These are phyloP conservation scores for Rhododendron kiyosumense DNA, from an alignment of 148 eudicot genomes.

Conservation along the genomic window DNA sequence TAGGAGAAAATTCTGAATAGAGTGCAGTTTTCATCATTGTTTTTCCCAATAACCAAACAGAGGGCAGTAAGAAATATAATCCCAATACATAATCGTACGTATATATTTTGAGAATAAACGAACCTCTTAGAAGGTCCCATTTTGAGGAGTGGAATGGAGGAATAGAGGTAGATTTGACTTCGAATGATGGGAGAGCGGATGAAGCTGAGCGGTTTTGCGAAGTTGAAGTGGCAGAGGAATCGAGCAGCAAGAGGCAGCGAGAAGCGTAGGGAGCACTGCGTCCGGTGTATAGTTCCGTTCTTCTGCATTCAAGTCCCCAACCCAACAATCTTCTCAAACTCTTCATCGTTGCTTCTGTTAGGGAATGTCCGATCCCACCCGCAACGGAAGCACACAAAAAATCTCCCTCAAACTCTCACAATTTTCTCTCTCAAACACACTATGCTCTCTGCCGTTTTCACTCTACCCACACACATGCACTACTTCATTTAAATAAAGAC, in stretches of 20 bases:
- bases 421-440: too few relatives aligned
- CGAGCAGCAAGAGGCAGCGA: background rate
- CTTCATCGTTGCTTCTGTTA: background rate
- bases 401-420: too few relatives aligned
- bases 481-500: too few relatives aligned
- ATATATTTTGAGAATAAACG: background rate
- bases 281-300: background rate
- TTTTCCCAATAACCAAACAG: background rate
- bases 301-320: slow-evolving; percentile 3
- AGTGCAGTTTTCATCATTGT: background rate
- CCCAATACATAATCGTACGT: too few relatives aligned
- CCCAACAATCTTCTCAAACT: slow-evolving; percentile 12
- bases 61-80: background rate
- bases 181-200: background rate
- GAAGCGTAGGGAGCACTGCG: background rate
- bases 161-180: background rate
- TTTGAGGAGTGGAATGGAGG: slow-evolving; percentile 1
- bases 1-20: background rate
- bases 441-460: too few relatives aligned
- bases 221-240: background rate
- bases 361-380: too few relatives aligned
- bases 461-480: too few relatives aligned
- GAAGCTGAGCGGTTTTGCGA: background rate
- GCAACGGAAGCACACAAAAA: too few relatives aligned
- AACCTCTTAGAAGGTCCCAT: slow-evolving; percentile 14